Evolutionary conservation across 2,329 filamentous ascomycete genomes (phyloP).

Genomic region (Venturia asperata): DNA sequence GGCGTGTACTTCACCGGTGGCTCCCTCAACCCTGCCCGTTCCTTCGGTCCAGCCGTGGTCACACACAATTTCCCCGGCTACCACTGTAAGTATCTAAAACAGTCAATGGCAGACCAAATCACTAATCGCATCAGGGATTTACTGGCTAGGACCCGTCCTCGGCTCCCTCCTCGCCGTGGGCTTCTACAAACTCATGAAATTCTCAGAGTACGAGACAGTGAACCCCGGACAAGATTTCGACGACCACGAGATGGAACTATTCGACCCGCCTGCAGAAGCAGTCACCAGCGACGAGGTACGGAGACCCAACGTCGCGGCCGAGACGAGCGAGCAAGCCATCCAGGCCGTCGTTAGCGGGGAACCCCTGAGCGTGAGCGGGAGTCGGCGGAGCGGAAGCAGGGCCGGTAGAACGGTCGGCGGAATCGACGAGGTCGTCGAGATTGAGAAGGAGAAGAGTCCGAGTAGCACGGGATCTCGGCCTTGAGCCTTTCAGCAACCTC

Average conservation of each 20-base stretch:
- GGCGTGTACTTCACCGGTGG: constrained; percentile 20
- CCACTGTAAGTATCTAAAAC: background rate
- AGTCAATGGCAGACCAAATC: background rate
- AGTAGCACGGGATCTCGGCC: background rate
- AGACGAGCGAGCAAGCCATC: constrained; percentile 10
- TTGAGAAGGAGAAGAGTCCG: constrained; percentile 1
- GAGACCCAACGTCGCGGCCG: constrained; percentile 17
- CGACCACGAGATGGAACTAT: constrained; percentile 18
- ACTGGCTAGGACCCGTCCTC: constrained; percentile 19
- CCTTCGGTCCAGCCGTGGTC: constrained; percentile 19
- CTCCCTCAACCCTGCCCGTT: constrained; percentile 19
- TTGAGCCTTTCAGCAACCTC: background rate
- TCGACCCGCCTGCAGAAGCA: constrained; percentile 14
- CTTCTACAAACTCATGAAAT: constrained; percentile 20
- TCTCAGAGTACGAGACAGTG: constrained; percentile 18
- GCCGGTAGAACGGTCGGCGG: background rate
- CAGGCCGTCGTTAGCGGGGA: background rate
- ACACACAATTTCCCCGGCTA: constrained; percentile 17
- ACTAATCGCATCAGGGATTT: constrained; percentile 16
- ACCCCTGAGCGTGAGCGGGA: constrained; percentile 22
- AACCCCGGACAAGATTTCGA: constrained; percentile 21
- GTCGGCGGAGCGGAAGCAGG: constrained; percentile 18
- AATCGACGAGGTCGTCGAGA: background rate
- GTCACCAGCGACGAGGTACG: constrained; percentile 15
- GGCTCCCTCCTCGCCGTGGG: constrained; percentile 18